Evolutionary conservation across 179 eudicot species (phyloP), one percentile per base, ranked within the genome.

Genomic region (Silene vulgaris): DNA sequence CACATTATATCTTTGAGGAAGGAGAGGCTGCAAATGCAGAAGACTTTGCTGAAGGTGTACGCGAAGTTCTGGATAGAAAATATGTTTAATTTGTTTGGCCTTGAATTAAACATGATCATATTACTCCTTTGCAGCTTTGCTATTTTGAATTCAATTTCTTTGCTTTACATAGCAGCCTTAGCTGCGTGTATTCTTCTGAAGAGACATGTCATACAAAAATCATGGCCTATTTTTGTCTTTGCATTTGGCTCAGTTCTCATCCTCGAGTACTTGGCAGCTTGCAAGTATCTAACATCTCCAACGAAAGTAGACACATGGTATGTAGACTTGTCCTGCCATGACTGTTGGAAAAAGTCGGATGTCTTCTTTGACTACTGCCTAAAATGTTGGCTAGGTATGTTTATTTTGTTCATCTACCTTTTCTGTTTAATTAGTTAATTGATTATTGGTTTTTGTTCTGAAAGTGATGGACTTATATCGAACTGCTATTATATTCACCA

Each of bases 51-150:
- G 71, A 93, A 93, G 80, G 86, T 87, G 32, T 95, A 90, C 79
- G 74, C 92, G 85, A 95, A 87, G 87, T 95, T 89, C 78, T 92
- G 99, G 99, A 74, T 87, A 57, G 99, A 95, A 83, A 95, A 95
- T 80, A 85, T 88, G 87, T 92, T 93, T 77, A 92, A 88, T 77
- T 90, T 95, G 73, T 92, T 90, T 83, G 97, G 99, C 60, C 96
- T 95, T 26, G 99, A 95, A 90, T 90, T 95, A 52, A 95, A 88
- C 80, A 90, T 92, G 99, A 84, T 92, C 75, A 91, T 86, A 11
- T 77, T 95, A 83, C 90, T 95, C 78, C 86, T 95, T 63, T 85
- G 91, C 74, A 95, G 99, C 73, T 95, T 93, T 83, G 93, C 88
- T 59, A 76, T 92, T 73, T 78, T 95, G 81, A 95, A 95, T 88